Base-by-base conservation (phyloP, 2,329 filamentous ascomycete species). In the Dactylellina drechsleri region DNA sequence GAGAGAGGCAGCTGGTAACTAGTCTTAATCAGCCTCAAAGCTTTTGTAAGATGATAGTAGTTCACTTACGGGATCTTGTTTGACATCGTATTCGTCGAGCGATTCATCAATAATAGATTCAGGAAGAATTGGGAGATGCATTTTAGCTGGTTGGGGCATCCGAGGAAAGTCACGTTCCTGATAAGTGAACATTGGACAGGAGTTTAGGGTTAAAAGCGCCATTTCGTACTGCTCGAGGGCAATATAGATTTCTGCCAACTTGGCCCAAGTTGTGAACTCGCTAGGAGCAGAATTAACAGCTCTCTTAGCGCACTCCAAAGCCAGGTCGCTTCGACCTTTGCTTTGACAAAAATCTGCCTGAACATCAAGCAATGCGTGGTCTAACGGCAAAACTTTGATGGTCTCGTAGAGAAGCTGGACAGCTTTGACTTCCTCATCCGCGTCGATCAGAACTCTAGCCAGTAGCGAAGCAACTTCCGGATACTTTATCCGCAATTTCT, bases 181-280 rank as follows among this genome's bases (percentile, higher is more conserved):
- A 82, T 99, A 98, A 5, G 95, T 99, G 82, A 99, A 99, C 95
- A 99, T 99, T 7, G 95, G 95, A 82, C 95, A 99, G 16, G 95
- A 99, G 83, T 99, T 99, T 61, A 99, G 86, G 2, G 95, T 98
- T 4, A 96, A 89, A 23, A 99, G 86, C 0, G 95, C 95, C 61
- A 78, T 89, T 80, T 98, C 95, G 93, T 95, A 99, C 81, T 96
- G 92, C 81, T 99, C 95, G 83, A 96, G 88, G 58, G 90, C 88
- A 66, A 98, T 92, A 79, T 99, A 99, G 36, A 98, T 91, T 81
- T 98, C 92, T 1, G 93, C 93, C 77, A 99, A 83, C 68, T 93
- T 87, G 68, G 95, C 94, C 95, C 95, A 99, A 0, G 95, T 98
- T 64, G 92, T 92, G 80, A 99, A 99, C 82, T 99, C 95, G 82